Evolutionary conservation across 129 eudicot species (phyloP).

Genomic region (Chrysanthemum lavandulifolium): DNA sequence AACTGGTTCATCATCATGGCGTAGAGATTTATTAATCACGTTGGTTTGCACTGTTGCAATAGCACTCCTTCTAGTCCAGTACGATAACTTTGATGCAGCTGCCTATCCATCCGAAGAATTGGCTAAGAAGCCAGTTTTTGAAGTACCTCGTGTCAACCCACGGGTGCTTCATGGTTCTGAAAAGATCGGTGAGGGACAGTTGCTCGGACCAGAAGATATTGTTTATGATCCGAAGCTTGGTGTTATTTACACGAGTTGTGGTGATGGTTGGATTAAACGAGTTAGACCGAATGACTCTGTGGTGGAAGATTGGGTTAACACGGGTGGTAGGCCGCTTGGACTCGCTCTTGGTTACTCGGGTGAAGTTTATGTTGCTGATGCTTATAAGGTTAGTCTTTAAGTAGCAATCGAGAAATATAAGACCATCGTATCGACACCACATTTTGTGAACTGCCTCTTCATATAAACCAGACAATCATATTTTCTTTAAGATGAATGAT

Average conservation of each 20-base stretch:
- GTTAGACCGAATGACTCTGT: constrained; percentile 44
- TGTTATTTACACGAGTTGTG: constrained; percentile 67
- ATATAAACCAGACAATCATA: too few species aligned
- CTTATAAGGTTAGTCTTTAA: constrained; percentile 45
- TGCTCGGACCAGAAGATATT: constrained; percentile 75
- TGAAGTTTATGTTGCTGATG: constrained; percentile 71
- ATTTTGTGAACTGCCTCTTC: too few species aligned
- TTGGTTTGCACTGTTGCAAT: constrained; percentile 30
- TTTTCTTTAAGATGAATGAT: too few species aligned
- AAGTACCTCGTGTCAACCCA: constrained; percentile 39
- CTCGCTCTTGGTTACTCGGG: constrained; percentile 50
- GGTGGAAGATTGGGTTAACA: constrained; percentile 84
- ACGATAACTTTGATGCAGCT: constrained; percentile 75
- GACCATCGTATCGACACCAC: neutral
- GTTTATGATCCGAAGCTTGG: constrained; percentile 48
- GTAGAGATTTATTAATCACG: constrained; percentile 26
- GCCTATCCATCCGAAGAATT: constrained; percentile 45
- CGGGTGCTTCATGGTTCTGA: constrained; percentile 53
- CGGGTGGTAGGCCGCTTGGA: constrained; percentile 95
- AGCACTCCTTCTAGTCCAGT: constrained; percentile 43
- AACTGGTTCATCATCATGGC: constrained; percentile 25
- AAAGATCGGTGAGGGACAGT: constrained; percentile 54
- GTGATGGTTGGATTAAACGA: constrained; percentile 85
- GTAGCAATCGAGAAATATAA: neutral
- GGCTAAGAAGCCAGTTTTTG: constrained; percentile 22